A percentile compares a stretch with the other conserved stretches of the same genome.
These are phyloP conservation scores for Naganishia vaughanmartiniae DNA, from an alignment of 768 basidiomycete species.

Conservation along the genomic window DNA sequence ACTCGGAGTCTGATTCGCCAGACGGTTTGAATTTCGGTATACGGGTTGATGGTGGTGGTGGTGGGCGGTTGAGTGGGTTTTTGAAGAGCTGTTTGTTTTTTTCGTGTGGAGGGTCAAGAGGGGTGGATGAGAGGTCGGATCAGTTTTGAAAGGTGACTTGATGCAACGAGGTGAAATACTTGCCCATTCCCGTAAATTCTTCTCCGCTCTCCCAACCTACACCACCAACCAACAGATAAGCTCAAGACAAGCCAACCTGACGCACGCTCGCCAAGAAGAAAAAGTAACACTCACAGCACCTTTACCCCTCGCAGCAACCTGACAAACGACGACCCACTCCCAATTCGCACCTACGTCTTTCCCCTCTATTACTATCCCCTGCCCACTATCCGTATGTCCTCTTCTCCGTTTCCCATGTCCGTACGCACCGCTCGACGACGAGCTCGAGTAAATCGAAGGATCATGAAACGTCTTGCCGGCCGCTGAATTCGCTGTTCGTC, in stretches of 20 bases:
- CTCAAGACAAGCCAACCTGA: not conserved
- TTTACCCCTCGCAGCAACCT: conserved; percentile 46
- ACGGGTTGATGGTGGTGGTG: conserved; percentile 1
- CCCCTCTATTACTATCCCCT: conserved; percentile 26
- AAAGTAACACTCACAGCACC: conserved; percentile 38
- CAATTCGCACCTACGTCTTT: conserved; percentile 35
- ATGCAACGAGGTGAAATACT: not conserved
- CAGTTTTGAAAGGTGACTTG: not conserved
- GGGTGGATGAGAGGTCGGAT: not conserved
- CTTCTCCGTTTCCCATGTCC: conserved; percentile 27
- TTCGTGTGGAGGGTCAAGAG: not conserved
- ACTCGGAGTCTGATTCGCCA: conserved; percentile 30
- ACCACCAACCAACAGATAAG: not conserved
- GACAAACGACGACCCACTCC: conserved; percentile 44
- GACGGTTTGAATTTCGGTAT: conserved; percentile 21
- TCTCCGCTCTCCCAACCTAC: conserved; percentile 42
- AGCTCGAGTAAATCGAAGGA: not conserved
- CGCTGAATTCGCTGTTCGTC: conserved; percentile 11
- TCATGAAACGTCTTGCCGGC: conserved; percentile 8
- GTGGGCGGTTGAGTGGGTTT: conserved; percentile 28
- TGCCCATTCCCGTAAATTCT: conserved; percentile 43
- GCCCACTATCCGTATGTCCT: conserved; percentile 28
- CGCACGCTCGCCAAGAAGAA: too few relatives aligned
- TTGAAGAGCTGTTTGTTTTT: conserved; percentile 14
- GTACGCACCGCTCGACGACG: not conserved